These are phyloP conservation scores for Notholithocarpus densiflorus DNA, from an alignment of 306 rosid species.

Conservation along the genomic window DNA sequence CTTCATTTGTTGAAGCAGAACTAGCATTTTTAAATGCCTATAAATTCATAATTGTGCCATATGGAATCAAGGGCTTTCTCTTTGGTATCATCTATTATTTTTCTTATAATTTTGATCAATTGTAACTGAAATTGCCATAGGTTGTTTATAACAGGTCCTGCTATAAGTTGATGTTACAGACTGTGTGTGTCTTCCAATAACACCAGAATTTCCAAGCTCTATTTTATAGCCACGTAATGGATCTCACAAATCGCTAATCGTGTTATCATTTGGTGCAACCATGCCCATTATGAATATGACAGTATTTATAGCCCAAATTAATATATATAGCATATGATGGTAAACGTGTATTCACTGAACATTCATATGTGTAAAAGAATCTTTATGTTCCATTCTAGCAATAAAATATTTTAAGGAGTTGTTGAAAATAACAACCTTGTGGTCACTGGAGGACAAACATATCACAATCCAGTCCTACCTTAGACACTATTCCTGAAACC, in stretches of 20 bases:
- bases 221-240: too few species aligned
- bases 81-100: neutral
- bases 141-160: neutral
- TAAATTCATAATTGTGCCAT: too few species aligned
- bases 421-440: neutral
- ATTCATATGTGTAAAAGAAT: neutral
- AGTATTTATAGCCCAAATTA: neutral
- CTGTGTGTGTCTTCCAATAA: too few species aligned
- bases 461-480: too few species aligned
- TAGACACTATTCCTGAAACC: neutral
- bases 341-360: neutral
- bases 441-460: neutral
- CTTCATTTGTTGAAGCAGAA: too few species aligned
- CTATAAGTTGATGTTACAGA: neutral
- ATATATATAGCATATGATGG: neutral
- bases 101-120: neutral
- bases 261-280: neutral
- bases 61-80: neutral
- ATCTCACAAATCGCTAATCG: too few species aligned
- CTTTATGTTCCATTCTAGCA: neutral
- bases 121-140: neutral
- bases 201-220: neutral
- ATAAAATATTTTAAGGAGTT: neutral
- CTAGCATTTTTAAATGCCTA: too few species aligned
- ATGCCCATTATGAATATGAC: neutral